These are phyloP conservation scores for Globisporangium acanthophoron DNA, from an alignment of 352 stramenopile species.

Conservation along the genomic window DNA sequence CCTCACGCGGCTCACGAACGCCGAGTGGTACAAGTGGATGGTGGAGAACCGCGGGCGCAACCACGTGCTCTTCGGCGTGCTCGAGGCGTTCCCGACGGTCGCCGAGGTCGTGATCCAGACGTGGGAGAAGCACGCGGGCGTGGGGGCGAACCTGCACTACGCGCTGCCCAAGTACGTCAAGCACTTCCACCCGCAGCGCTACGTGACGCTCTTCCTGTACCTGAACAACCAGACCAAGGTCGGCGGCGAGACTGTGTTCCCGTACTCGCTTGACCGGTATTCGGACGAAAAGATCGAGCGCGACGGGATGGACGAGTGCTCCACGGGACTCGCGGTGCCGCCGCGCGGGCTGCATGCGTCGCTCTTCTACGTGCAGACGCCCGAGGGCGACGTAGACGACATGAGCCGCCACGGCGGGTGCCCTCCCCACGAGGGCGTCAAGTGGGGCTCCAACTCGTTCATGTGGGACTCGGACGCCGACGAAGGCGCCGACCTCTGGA, in stretches of 20 bases:
- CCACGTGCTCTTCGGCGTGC: slow-evolving; percentile 58
- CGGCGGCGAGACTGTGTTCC: slow-evolving; percentile 98
- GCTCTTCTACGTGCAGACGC: slow-evolving; percentile 83
- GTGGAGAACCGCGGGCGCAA: slow-evolving; percentile 50
- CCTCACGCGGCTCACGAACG: slow-evolving; percentile 50
- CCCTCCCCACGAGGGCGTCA: slow-evolving; percentile 79
- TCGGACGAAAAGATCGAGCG: slow-evolving; percentile 65
- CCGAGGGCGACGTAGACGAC: slow-evolving; percentile 60
- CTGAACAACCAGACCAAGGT: slow-evolving; percentile 93
- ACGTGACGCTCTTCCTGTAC: slow-evolving; percentile 97
- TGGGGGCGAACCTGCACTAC: slow-evolving; percentile 34
- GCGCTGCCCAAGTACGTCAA: slow-evolving; percentile 56
- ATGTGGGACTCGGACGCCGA: slow-evolving; percentile 84
- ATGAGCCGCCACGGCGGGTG: slow-evolving; percentile 83
- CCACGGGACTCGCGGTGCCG: slow-evolving; percentile 62
- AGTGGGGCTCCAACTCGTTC: slow-evolving; percentile 84
- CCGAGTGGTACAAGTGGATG: slow-evolving; percentile 76
- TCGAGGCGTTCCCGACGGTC: slow-evolving; percentile 55
- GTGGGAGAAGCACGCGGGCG: slow-evolving; percentile 53
- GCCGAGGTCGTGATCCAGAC: slow-evolving; percentile 57
- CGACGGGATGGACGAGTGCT: slow-evolving; percentile 80
- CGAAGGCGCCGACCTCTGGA: slow-evolving; percentile 78
- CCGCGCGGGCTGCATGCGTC: slow-evolving; percentile 65
- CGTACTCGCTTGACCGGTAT: slow-evolving; percentile 73
- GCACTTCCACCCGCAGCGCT: slow-evolving; percentile 91